Base-by-base conservation (phyloP, 73 alveolate genomes). In the Effrenium voratum region DNA sequence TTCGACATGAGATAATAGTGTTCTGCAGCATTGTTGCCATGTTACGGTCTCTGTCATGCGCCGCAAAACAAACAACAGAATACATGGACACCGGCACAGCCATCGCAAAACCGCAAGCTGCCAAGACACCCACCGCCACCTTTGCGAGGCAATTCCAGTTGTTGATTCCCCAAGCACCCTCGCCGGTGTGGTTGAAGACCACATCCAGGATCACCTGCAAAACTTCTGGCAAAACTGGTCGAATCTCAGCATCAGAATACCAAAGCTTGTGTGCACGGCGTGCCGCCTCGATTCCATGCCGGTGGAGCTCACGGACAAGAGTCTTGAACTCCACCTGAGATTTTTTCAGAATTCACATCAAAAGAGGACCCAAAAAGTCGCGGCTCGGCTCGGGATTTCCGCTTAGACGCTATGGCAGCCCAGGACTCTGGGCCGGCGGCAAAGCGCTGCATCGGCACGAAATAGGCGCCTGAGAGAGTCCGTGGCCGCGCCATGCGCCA, bases 171-270 rank as follows among this genome's bases (percentile, higher is more conserved):
- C 96, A 90, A 2, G 96, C 96, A 60, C 88, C 98, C 63, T 91
- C 98, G 36, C 98, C 98, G 4, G 98, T 91, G 73, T 91, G 98
- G 79, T 91, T 91, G 98, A 91, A 91, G 81, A 91, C 98, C 60
- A 91, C 98, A 49, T 91, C 98, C 32, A 91, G 63, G 52, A 91
- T 80, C 44, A 91, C 98, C 98, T 91, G 45, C 15, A 41, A 30
- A 13, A 24, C 50, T 40, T 76, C n/a, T n/a, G n/a, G n/a, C 22
- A 19, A 0, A 52, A 52, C 68, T 55, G 12, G 68, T 55, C 12
- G 68, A 15, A 22, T 55, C 68, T 55, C 22, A 22, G 68, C 22
- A 12, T 55, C 22, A 12, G 30, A 55, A 55, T 15, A 15, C 12
- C 72, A 57, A 57, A 57, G 3, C 72, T 57, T n/a, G 6, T 32